phyloP scores from a whole-genome alignment of 2,329 filamentous ascomycete species.

The Akanthomyces muscarius region DNA sequence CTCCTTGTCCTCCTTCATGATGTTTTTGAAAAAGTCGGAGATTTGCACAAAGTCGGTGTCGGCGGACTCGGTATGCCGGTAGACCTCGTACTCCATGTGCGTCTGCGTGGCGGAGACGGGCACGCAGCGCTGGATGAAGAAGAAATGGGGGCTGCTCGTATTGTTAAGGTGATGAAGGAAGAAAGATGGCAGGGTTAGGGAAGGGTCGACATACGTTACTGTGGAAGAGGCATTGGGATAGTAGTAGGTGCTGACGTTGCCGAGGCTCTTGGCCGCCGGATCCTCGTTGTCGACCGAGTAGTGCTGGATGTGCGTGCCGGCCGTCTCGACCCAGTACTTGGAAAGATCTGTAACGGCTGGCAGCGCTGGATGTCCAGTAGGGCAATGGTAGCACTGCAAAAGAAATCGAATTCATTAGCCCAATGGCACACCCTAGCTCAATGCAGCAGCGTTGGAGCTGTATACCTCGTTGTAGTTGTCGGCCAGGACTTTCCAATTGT shows the following conservation, averaged over 20 bases:
- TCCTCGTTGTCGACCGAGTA: constrained; percentile 31
- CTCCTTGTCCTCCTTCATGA: constrained; percentile 49
- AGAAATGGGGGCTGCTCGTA: constrained; percentile 38
- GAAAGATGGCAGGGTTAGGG: too few species aligned
- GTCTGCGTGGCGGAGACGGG: constrained; percentile 40
- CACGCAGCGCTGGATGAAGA: constrained; percentile 49
- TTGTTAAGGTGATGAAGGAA: not conserved
- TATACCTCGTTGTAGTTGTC: constrained; percentile 45
- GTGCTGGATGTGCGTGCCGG: constrained; percentile 40
- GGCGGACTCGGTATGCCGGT: constrained; percentile 42
- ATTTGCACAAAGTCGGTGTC: constrained; percentile 45
- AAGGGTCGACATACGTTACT: constrained; percentile 32
- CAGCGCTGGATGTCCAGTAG: constrained; percentile 55
- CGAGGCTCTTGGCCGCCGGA: constrained; percentile 32
- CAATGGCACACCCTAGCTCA: too few species aligned
- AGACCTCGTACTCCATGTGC: constrained; percentile 49
- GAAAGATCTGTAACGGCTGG: constrained; percentile 52
- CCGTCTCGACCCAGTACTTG: constrained; percentile 49
- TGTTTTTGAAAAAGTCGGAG: constrained; percentile 46
- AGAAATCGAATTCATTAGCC: not conserved
- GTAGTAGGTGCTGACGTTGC: constrained; percentile 35
- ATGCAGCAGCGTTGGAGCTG: too few species aligned
- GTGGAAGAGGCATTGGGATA: constrained; percentile 38
- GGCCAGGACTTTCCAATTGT: constrained; percentile 39
- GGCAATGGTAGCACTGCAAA: constrained; percentile 44